A percentile compares a stretch with the other conserved stretches of the same genome.
These are phyloP conservation scores for Candida koratica DNA, from an alignment of 805 yeast species.

Conservation along the genomic window DNA sequence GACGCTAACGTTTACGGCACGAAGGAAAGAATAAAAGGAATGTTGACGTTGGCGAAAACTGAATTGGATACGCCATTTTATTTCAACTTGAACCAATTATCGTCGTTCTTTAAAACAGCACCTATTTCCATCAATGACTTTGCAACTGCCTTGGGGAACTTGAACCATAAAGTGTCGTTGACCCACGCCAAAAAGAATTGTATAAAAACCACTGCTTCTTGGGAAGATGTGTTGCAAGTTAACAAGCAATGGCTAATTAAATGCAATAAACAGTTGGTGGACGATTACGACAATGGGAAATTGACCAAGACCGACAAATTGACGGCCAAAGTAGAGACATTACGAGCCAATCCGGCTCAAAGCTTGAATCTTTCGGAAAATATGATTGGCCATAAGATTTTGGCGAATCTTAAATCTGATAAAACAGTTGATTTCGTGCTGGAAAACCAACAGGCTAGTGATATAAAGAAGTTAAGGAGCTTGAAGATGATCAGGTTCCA, in stretches of 20 bases:
- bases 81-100: conserved; percentile 71
- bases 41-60: conserved; percentile 77
- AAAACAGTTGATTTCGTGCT: conserved; percentile 51
- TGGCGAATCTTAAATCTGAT: conserved; percentile 38
- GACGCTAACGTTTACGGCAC: conserved; percentile 68
- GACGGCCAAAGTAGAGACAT: conserved; percentile 18
- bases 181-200: conserved; percentile 88
- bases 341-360: conserved; percentile 29
- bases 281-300: conserved; percentile 17
- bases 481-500: conserved; percentile 84
- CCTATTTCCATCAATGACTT: conserved; percentile 75
- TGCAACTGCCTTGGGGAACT: conserved; percentile 76
- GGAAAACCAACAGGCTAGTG: conserved; percentile 52
- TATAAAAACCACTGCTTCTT: conserved; percentile 87
- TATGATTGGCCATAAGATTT: conserved; percentile 52
- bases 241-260: conserved; percentile 55
- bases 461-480: conserved; percentile 59
- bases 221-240: conserved; percentile 71
- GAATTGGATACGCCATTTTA: conserved; percentile 74
- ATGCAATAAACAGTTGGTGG: conserved; percentile 27
- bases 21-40: conserved; percentile 79
- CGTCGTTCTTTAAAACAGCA: conserved; percentile 73
- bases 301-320: conserved; percentile 13
- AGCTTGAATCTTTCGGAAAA: conserved; percentile 34
- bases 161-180: conserved; percentile 77